Base-by-base conservation (phyloP, 257 asterid species). In the Cinchona pubescens region DNA sequence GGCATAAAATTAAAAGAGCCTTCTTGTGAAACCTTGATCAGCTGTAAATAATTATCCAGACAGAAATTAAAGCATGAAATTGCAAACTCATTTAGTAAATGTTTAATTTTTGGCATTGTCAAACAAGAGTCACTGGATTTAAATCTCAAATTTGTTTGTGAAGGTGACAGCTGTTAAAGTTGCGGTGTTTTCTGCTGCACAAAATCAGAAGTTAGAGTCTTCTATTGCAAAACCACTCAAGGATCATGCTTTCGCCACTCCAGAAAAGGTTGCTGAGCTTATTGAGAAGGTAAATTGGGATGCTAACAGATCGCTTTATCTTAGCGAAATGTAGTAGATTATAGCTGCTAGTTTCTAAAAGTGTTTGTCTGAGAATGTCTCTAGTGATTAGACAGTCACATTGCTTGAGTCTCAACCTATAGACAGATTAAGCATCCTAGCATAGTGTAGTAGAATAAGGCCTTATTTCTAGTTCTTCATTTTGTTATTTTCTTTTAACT, bases 131-230 rank as follows among this genome's bases (percentile, higher is more conserved):
- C 21, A 29, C 71, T 76, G 65, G 65, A 56, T 19, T 1, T 32
- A 48, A 35, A 51, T 43, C 27, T 25, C 35, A 32, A 38, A 46
- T 35, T 73, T 76, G 19, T 83, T 32, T 74, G 45, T 84, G 81
- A 75, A 95, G 99, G 99, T 92, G 75, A 95, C 99, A 25, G 96
- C 99, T 55, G 96, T 92, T 53, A 92, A 92, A 87, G 96, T 88
- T 76, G 96, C 97, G 51, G 80, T 88, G 70, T 89, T 91, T 72
- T 86, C 92, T 19, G 91, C 90, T 61, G 79, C 76, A 81, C 92
- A 85, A 81, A 91, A 85, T 80, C 89, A 83, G 46, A 88, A 85
- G 79, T 30, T 2, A 29, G 96, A 88, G 38, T 87, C 94, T 75
- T 82, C 90, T 78, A 78, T 91, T 78, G 84, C 85, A 64, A 95